Evolutionary conservation across 2,329 filamentous ascomycete species (phyloP), one percentile per base, ranked within the genome.

Genomic region (Talaromyces sp.): DNA sequence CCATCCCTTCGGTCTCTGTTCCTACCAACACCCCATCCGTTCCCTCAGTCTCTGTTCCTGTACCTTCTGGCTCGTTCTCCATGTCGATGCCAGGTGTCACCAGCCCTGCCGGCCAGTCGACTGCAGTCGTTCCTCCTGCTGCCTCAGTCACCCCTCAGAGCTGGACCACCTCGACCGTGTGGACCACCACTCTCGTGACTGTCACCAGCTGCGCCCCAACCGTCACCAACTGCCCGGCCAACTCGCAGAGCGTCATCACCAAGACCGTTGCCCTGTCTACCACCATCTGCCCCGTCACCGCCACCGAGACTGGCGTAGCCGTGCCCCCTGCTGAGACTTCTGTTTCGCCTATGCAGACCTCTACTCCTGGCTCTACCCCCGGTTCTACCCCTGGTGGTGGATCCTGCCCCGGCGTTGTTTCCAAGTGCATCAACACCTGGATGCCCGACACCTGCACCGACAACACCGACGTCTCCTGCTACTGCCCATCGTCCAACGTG

Each of bases 401-500:
- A 14, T 67, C 69, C 31, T 79, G 86, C 77, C 91, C 92, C 61
- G 77, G 81, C 27, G 84, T 92, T 54, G 88, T 97, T 55, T 92
- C 93, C 64, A 86, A 86, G 72, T 97, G 93, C 81, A 80, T 97
- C 78, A 94, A 93, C 84, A 95, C 92, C 69, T 97, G 91, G 90
- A 78, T 96, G 70, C 65, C 74, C 11, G 84, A 89, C 56, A 80
- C 84, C 72, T 97, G 93, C 85, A 82, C 83, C 68, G 87, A 90
- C 79, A 96, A 96, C 86, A 88, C 88, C 50, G 91, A 96, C 71
- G 78, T 82, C 62, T 77, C 79, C 66, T 97, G 93, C 85, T 96
- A 90, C 88, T 97, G 93, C 86, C 89, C 90, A 67, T 84, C 88
- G 72, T 75, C 82, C 62, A 79, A 85, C 59, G 93, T 94, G 77